Evolutionary conservation across 495 filamentous ascomycete species (phyloP).

Genomic region (Aspergillus kassunensis): DNA sequence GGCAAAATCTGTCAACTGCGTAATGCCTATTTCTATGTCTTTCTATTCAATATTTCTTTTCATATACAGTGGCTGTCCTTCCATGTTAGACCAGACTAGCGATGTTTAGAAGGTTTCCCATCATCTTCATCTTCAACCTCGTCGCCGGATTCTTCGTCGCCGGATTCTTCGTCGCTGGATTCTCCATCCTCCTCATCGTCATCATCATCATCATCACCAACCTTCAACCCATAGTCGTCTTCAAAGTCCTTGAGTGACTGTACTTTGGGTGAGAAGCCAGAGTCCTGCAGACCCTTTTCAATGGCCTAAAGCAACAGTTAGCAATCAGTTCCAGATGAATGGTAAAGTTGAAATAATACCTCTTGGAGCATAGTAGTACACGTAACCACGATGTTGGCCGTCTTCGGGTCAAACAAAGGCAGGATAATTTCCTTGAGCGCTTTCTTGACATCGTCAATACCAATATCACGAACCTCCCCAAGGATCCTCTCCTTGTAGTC

Average conservation of each 20-base stretch:
- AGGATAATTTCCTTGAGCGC: slow-evolving; percentile 72
- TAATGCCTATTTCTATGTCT: too few species aligned
- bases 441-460: slow-evolving; percentile 68
- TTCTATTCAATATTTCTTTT: not conserved
- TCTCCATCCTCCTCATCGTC: slow-evolving; percentile 63
- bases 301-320: slow-evolving; percentile 52
- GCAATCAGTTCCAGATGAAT: slow-evolving; percentile 10
- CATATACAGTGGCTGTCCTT: not conserved
- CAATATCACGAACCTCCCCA: slow-evolving; percentile 69
- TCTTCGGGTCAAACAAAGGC: slow-evolving; percentile 71
- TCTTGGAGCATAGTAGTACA: slow-evolving; percentile 81
- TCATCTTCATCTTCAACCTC: slow-evolving; percentile 24
- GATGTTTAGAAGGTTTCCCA: not conserved
- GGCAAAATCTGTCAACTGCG: too few species aligned
- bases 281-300: slow-evolving; percentile 62
- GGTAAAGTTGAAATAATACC: slow-evolving; percentile 45
- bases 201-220: slow-evolving; percentile 62
- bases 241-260: slow-evolving; percentile 76
- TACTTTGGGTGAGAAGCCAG: slow-evolving; percentile 73
- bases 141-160: slow-evolving; percentile 37
- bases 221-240: slow-evolving; percentile 84
- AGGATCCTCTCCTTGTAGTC: slow-evolving; percentile 76
- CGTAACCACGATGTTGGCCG: slow-evolving; percentile 81
- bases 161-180: slow-evolving; percentile 38
- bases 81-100: not conserved